Evolutionary conservation across 163 green algal species (phyloP).

Genomic region (Chloroidium sp.): DNA sequence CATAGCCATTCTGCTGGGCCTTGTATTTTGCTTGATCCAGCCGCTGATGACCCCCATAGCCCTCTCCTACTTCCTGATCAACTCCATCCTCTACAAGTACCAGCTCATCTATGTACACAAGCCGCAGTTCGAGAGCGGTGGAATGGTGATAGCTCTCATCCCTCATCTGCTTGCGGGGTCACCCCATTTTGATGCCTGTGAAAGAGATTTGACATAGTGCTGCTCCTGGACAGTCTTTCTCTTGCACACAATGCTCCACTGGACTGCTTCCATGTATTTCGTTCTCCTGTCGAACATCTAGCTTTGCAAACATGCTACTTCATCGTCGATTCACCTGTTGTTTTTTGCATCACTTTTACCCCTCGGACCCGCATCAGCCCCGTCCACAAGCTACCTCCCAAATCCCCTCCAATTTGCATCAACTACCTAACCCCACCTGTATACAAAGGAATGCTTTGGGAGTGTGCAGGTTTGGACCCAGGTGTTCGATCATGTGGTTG

Average conservation of each 20-base stretch:
- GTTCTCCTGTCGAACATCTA: background rate
- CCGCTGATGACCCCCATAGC: conserved; percentile 52
- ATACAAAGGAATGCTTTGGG: background rate
- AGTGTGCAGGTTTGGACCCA: conserved; percentile 28
- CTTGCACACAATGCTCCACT: background rate
- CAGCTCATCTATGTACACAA: conserved; percentile 60
- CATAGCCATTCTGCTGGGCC: conserved; percentile 59
- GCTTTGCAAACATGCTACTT: background rate
- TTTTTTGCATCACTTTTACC: background rate
- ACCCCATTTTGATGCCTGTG: background rate
- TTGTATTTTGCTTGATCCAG: conserved; percentile 52
- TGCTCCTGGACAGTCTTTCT: background rate
- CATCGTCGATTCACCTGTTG: background rate
- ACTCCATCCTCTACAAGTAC: conserved; percentile 46
- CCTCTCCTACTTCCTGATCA: conserved; percentile 55
- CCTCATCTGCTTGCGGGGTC: background rate
- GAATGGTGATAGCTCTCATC: conserved; percentile 18
- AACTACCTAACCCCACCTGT: background rate
- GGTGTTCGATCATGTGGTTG: conserved; percentile 57
- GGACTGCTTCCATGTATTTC: background rate
- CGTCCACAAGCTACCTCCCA: too few species aligned
- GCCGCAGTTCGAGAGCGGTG: conserved; percentile 53
- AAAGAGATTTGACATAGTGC: background rate
- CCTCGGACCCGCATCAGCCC: too few species aligned
- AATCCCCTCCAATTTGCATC: background rate